These are phyloP conservation scores for Chaetomium strumarium DNA, from an alignment of 2,329 filamentous ascomycete species.

Conservation along the genomic window DNA sequence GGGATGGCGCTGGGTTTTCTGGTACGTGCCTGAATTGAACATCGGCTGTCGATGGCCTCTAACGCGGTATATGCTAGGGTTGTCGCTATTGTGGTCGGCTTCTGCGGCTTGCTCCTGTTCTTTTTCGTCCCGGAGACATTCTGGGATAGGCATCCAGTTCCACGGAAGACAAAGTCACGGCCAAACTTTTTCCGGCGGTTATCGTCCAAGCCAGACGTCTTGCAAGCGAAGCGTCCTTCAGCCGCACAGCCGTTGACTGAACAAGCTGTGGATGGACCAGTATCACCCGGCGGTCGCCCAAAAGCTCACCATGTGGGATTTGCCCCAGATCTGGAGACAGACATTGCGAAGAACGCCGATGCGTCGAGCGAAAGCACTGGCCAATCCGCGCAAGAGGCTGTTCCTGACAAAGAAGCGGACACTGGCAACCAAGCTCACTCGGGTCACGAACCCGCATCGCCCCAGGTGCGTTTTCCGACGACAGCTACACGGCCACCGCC, in stretches of 20 bases:
- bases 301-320: conserved; percentile 30
- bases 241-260: conserved; percentile 3
- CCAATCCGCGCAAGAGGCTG: background rate
- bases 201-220: conserved; percentile 36
- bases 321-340: conserved; percentile 17
- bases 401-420: background rate
- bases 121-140: conserved; percentile 93
- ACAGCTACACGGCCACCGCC: background rate
- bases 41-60: background rate
- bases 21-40: conserved; percentile 42
- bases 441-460: background rate
- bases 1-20: conserved; percentile 89
- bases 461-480: background rate
- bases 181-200: conserved; percentile 43
- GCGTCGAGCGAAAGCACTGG: conserved; percentile 1
- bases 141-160: conserved; percentile 75
- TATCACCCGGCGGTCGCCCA: background rate
- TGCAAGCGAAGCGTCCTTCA: conserved; percentile 4
- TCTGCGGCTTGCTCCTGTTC: conserved; percentile 68
- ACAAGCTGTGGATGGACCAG: background rate
- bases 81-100: conserved; percentile 71
- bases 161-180: conserved; percentile 25
- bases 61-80: conserved; percentile 47
- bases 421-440: background rate
- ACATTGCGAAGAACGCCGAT: conserved; percentile 9